These are phyloP conservation scores for Tephrocybe sp. DNA, from an alignment of 768 basidiomycete genomes.

Conservation along the genomic window DNA sequence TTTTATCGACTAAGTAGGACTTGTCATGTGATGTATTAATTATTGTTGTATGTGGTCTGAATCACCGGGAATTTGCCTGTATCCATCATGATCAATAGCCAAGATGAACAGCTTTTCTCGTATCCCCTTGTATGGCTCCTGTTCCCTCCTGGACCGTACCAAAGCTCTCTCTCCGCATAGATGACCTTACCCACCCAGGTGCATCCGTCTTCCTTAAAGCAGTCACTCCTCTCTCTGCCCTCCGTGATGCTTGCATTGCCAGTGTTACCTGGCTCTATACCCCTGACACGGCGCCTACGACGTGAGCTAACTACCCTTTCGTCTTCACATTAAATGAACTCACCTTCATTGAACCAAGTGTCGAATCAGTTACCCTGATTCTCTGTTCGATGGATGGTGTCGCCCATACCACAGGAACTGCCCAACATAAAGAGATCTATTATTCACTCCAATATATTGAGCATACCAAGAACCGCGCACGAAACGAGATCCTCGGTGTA, in stretches of 20 bases:
- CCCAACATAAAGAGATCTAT: constrained; percentile 68
- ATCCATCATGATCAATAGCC: too few species aligned
- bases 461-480: constrained; percentile 34
- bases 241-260: constrained; percentile 46
- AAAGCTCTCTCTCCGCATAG: constrained; percentile 49
- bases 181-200: constrained; percentile 60
- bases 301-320: constrained; percentile 24
- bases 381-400: constrained; percentile 68
- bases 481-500: constrained; percentile 68
- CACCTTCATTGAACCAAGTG: constrained; percentile 33
- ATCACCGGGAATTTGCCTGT: too few species aligned
- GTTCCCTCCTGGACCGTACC: constrained; percentile 49
- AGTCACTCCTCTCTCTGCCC: constrained; percentile 39
- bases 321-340: not conserved
- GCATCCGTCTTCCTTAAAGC: constrained; percentile 51
- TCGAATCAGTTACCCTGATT: constrained; percentile 52
- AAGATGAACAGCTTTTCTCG: too few species aligned
- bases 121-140: not conserved
- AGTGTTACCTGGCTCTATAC: constrained; percentile 45
- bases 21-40: too few species aligned
- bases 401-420: constrained; percentile 59
- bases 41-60: too few species aligned
- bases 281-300: constrained; percentile 32
- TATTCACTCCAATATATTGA: constrained; percentile 66
- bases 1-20: not conserved